These are phyloP conservation scores for Bipolaris victoriae DNA, from an alignment of 2,329 filamentous ascomycete genomes.

Conservation along the genomic window DNA sequence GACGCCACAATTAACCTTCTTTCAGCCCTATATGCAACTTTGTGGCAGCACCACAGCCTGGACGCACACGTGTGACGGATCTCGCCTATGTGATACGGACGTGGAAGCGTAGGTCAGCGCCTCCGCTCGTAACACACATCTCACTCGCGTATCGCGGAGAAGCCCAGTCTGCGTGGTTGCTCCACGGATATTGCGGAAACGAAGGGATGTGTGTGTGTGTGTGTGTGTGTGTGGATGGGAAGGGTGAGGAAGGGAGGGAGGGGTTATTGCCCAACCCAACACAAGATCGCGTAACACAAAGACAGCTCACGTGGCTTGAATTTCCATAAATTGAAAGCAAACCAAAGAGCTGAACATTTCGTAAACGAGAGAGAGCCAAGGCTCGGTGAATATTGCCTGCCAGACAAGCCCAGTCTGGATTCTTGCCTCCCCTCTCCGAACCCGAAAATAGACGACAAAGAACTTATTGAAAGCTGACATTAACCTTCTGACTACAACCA, in stretches of 20 bases:
- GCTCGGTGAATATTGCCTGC: too few relatives aligned
- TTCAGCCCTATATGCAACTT: slow-evolving; percentile 12
- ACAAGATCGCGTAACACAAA: slow-evolving; percentile 1
- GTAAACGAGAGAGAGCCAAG: too few relatives aligned
- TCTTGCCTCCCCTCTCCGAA: too few relatives aligned
- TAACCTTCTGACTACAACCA: slow-evolving; percentile 1
- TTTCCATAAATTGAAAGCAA: too few relatives aligned
- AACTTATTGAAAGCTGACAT: slow-evolving; percentile 1
- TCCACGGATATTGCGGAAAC: neutral
- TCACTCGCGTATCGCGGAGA: slow-evolving; percentile 2
- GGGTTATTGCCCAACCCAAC: neutral
- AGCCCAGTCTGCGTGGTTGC: neutral
- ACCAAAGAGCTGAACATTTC: too few relatives aligned
- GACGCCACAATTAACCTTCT: slow-evolving; percentile 8
- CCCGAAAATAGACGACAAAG: neutral
- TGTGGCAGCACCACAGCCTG: slow-evolving; percentile 2
- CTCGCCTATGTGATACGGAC: slow-evolving; percentile 16
- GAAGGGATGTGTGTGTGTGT: neutral
- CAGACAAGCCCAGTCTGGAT: too few relatives aligned
- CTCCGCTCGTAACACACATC: slow-evolving; percentile 3
- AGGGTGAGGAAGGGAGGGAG: neutral
- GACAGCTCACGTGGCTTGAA: too few relatives aligned
- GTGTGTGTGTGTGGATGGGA: neutral
- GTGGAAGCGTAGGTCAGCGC: neutral
- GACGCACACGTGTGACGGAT: slow-evolving; percentile 1